Base-by-base conservation (phyloP, 768 basidiomycete species). In the Leccinum subtestaceum region DNA sequence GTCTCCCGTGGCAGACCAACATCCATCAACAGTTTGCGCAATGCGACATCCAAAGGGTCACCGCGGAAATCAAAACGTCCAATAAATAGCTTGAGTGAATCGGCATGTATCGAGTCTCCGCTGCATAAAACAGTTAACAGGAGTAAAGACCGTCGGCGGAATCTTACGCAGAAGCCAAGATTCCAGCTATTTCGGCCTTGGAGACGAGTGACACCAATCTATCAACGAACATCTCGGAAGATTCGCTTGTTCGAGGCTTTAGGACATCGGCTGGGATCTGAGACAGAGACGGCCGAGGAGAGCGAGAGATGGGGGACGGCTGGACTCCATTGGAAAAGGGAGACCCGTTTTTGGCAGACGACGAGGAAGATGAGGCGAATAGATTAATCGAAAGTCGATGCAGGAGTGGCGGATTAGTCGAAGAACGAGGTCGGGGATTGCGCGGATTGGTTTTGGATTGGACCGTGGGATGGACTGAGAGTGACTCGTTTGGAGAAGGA, bases 1-100 rank as follows among this genome's bases (percentile, higher is more conserved):
- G 97, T 98, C 78, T 99, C 97, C 56, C 88, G 82, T 3, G 97
- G 97, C 27, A 99, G 81, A 40, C 91, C 85, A 23, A 97, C 85
- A 65, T 95, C 86, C 90, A 97, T 93, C 36, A 99, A 80, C 51
- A 99, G 70, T 67, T 86, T 87, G 43, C 97, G 88, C 45, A 99
- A 76, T 19, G 97, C 92, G 31, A 98, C 85, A 69, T 99, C 97
- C 34, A 99, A 80, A 10, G 97, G 89, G 65, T 93, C 86, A 49
- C 82, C 78, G 17, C 73, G 72, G 68, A 98, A 97, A 63, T 88
- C 81, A 70, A 98, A 98, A 46, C 80, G 81, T 49, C 77, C 76
- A 60, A 98, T 82, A 70, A 93, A 95, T 12, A 80, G 67, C 57
- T 80, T 79, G 52, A 98, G 80, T 3, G 94, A 88, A 56, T 80